Evolutionary conservation across 2,329 filamentous ascomycete genomes (phyloP).

Genomic region (Aspergillus chevalieri): DNA sequence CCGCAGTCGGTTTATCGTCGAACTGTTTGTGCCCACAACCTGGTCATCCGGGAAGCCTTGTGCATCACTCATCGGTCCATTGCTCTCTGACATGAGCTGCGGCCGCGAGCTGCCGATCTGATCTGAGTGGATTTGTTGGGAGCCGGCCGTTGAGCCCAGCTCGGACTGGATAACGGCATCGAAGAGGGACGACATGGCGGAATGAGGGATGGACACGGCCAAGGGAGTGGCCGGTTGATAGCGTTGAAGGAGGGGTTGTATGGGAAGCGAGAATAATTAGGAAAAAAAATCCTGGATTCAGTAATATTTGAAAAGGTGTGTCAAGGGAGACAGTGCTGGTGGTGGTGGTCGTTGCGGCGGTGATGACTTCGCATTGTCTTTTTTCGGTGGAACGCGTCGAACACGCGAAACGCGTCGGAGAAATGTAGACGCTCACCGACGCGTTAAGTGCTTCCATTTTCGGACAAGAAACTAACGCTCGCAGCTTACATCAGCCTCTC

Average conservation of each 20-base stretch:
- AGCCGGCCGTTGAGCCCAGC: conserved; percentile 29
- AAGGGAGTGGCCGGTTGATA: conserved; percentile 18
- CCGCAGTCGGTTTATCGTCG: conserved; percentile 42
- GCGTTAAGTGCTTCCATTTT: conserved; percentile 29
- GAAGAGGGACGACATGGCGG: conserved; percentile 36
- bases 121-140: conserved; percentile 29
- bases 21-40: conserved; percentile 49
- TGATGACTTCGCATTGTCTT: conserved; percentile 4
- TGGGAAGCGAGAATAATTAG: not conserved
- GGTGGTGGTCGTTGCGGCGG: conserved; percentile 3
- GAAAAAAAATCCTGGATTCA: conserved; percentile 1
- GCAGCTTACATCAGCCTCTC: not conserved
- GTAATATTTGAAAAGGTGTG: not conserved
- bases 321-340: conserved; percentile 1
- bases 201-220: conserved; percentile 12
- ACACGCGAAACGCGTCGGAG: conserved; percentile 24
- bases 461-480: not conserved
- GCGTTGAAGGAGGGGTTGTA: conserved; percentile 11
- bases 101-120: conserved; percentile 50
- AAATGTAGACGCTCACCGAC: conserved; percentile 16
- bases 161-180: conserved; percentile 39
- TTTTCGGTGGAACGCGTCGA: conserved; percentile 16
- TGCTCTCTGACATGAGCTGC: conserved; percentile 45
- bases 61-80: conserved; percentile 50
- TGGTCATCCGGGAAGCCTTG: conserved; percentile 55